Percentiles rank a stretch among this genome's conserved stretches.
Conservation (phyloP, 345 rosid genomes). For the Citrus sp. region DNA sequence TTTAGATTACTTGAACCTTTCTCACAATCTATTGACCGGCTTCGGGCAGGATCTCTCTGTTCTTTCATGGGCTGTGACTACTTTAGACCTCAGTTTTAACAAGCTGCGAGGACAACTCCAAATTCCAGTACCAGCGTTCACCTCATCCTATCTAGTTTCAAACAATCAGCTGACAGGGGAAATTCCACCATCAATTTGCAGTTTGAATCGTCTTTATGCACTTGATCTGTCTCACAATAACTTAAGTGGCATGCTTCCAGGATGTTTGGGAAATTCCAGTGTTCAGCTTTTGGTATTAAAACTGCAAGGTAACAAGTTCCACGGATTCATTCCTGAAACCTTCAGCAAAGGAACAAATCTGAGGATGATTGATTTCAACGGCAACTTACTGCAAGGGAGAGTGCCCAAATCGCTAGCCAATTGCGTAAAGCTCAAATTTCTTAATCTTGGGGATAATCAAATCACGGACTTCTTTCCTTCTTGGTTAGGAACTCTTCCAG, state of each 20-base stretch:
- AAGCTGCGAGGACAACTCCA: not conserved
- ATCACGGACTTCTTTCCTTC: constrained; percentile 16
- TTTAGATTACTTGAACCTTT: not conserved
- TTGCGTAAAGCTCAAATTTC: not conserved
- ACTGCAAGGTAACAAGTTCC: not conserved
- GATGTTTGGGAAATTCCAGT: constrained; percentile 20
- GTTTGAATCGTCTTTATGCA: not conserved
- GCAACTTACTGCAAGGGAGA: constrained; percentile 6
- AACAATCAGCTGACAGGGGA: constrained; percentile 20
- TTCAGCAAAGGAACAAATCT: not conserved
- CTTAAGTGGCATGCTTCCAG: constrained; percentile 14
- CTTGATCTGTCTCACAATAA: constrained; percentile 2
- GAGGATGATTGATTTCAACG: constrained; percentile 16
- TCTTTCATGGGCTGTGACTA: not conserved
- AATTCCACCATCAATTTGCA: constrained; percentile 15
- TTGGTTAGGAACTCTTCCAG: constrained; percentile 17
- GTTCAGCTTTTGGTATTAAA: not conserved
- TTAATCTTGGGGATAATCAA: constrained; percentile 12
- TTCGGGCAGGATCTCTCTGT: not conserved
- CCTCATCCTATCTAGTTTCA: not conserved
- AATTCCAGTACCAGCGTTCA: not conserved
- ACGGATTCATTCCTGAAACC: constrained; percentile 9
- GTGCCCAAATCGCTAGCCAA: constrained; percentile 13
- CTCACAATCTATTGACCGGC: not conserved
- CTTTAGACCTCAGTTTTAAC: not conserved